Base-by-base conservation (phyloP, 2,329 filamentous ascomycete genomes). In the Ophiostoma tasmaniense region DNA sequence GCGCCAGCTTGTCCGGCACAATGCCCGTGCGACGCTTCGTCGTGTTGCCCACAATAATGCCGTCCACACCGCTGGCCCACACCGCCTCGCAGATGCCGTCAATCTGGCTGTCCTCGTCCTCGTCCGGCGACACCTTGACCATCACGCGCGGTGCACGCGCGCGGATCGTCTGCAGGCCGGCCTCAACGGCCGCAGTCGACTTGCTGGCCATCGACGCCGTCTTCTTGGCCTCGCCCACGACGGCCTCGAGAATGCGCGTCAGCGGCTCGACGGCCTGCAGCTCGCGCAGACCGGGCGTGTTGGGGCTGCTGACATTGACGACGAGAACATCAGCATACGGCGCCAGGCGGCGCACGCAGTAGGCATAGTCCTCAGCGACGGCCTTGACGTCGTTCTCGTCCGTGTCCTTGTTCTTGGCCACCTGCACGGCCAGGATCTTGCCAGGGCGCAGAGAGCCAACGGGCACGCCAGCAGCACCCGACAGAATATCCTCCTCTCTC, bases 71-170 rank as follows among this genome's bases (percentile, higher is more conserved):
- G 71, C 91, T 92, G 73, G 83, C 83, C 82, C 88, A 90, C 14
- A 97, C 89, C 0, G 93, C 93, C 74, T 93, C 87, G 71, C 92
- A 94, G 69, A 99, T 96, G 10, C 93, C 95, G 59, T 89, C 85
- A 71, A 99, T 87, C 77, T 99, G 93, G 69, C 88, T 82, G 67
- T 93, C 88, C 25, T 90, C 87, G 77, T 97, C 92, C 80, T 98
- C 95, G 74, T 99, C 95, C 0, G 95, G 95, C 70, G 92, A 96
- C 25, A 99, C 94, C 82, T 99, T 99, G 75, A 99, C 95, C 92
- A 99, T 97, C 70, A 99, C 92, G 69, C 83, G 87, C 0, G 91
- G 92, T 75, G 89, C 91, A 0, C 84, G 86, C 76, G 87, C 90
- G 73, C 93, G 84, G n/a, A 59, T 22, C 7, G 66, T 65, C 65